Conservation (phyloP, 164 flowering plant species). For the Akebia trifoliata region DNA sequence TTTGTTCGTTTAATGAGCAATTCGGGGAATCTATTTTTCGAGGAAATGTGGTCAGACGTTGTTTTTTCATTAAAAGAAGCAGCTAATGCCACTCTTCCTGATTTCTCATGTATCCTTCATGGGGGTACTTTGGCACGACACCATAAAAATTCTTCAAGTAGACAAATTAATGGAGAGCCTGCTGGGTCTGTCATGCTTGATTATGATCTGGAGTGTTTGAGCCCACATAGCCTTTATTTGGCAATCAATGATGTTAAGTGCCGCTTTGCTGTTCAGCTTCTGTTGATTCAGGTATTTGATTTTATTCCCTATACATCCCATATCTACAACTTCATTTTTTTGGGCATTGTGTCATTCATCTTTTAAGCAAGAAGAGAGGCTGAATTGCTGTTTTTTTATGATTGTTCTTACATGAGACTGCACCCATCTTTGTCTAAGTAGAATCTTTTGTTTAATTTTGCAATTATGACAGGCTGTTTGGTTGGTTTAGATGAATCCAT, state of each 20-base stretch:
- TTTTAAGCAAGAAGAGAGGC: not conserved
- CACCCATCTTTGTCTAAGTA: too few species aligned
- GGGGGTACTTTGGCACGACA: constrained; percentile 25
- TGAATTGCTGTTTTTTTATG: too few species aligned
- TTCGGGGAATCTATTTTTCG: constrained; percentile 83
- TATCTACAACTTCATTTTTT: too few species aligned
- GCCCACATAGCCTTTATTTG: constrained; percentile 42
- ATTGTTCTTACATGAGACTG: too few species aligned
- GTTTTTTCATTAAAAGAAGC: constrained; percentile 80
- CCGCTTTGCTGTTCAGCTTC: constrained; percentile 89
- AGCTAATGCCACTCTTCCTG: constrained; percentile 79
- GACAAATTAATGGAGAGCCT: constrained; percentile 32
- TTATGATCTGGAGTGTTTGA: constrained; percentile 47
- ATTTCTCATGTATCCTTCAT: constrained; percentile 51
- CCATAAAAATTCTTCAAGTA: constrained; percentile 28
- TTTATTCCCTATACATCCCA: not conserved
- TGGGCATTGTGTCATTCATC: too few species aligned
- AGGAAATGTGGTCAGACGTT: constrained; percentile 94
- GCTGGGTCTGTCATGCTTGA: constrained; percentile 31
- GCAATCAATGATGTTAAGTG: constrained; percentile 82
- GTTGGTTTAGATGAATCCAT: too few species aligned
- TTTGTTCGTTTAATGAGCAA: constrained; percentile 95
- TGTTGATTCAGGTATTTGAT: constrained; percentile 72
- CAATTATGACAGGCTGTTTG: too few species aligned
- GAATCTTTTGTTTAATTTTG: too few species aligned